Evolutionary conservation across 495 filamentous ascomycete species (phyloP).

Genomic region (Acidiella bohemica): DNA sequence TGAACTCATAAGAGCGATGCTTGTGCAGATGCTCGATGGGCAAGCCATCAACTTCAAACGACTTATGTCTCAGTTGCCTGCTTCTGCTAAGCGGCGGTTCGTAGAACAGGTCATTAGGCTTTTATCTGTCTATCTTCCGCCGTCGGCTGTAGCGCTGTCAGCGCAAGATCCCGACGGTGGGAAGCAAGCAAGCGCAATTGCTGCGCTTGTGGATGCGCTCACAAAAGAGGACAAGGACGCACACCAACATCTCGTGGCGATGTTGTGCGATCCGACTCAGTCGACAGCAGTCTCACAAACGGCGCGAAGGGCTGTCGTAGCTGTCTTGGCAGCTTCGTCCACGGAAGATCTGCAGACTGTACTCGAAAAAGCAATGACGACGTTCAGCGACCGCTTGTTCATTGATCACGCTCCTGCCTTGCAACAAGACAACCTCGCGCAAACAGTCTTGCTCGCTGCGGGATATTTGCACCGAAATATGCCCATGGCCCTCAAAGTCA

Average conservation of each 20-base stretch:
- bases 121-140: slow-evolving; percentile 2
- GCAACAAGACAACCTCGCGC: slow-evolving; percentile 83
- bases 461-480: slow-evolving; percentile 57
- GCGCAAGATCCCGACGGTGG: background rate
- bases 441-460: slow-evolving; percentile 62
- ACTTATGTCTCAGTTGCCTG: slow-evolving; percentile 2
- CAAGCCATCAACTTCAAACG: background rate
- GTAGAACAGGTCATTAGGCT: slow-evolving; percentile 11
- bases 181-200: slow-evolving; percentile 27
- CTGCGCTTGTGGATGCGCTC: slow-evolving; percentile 31
- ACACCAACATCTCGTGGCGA: background rate
- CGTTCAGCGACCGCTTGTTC: slow-evolving; percentile 75
- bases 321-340: background rate
- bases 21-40: background rate
- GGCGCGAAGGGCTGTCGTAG: slow-evolving; percentile 5
- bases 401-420: slow-evolving; percentile 70
- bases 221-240: slow-evolving; percentile 9
- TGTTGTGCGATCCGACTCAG: slow-evolving; percentile 1
- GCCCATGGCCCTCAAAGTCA: slow-evolving; percentile 43
- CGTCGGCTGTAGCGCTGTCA: background rate
- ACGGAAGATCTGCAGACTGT: slow-evolving; percentile 23
- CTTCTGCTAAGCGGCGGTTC: slow-evolving; percentile 5
- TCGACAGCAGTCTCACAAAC: slow-evolving; percentile 1
- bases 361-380: slow-evolving; percentile 50
- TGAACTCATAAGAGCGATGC: slow-evolving; percentile 25